Percentiles rank a stretch among this genome's conserved stretches.
Conservation (phyloP, 495 filamentous ascomycete genomes). For the Aspergillus egyptiacus region DNA sequence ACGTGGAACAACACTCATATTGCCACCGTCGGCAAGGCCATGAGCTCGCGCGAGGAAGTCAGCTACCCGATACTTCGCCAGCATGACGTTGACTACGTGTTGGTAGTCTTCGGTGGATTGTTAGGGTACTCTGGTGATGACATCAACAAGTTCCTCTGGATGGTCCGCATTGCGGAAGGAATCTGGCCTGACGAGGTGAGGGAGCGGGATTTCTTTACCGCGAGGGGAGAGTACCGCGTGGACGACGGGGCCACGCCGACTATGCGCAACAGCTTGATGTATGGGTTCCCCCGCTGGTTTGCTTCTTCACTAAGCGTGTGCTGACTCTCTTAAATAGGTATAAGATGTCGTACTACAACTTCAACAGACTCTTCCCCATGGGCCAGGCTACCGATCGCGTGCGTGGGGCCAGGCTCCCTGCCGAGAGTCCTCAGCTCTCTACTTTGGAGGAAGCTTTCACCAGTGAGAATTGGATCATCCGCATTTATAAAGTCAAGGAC, state of each 20-base stretch:
- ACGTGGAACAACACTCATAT: constrained; percentile 99
- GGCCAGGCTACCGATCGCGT: constrained; percentile 93
- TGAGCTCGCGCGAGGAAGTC: constrained; percentile 96
- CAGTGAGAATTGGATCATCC: constrained; percentile 99
- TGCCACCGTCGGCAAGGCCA: constrained; percentile 97
- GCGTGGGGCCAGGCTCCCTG: constrained; percentile 72
- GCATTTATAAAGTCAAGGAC: constrained; percentile 99
- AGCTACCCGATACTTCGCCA: constrained; percentile 97
- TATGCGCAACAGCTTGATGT: constrained; percentile 99
- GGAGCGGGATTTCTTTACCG: constrained; percentile 94
- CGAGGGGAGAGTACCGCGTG: constrained; percentile 91
- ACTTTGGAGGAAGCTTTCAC: constrained; percentile 96
- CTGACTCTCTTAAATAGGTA: constrained; percentile 62
- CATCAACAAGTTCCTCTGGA: constrained; percentile 99
- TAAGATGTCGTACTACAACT: constrained; percentile 99
- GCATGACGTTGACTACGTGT: constrained; percentile 97
- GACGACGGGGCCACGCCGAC: constrained; percentile 91
- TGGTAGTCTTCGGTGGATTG: constrained; percentile 94
- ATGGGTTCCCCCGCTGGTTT: constrained; percentile 36
- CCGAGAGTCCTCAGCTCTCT: constrained; percentile 77
- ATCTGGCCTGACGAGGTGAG: constrained; percentile 99
- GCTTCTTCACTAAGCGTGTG: constrained; percentile 4
- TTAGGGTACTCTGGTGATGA: constrained; percentile 99
- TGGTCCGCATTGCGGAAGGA: constrained; percentile 98
- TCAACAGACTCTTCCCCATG: constrained; percentile 80